Base-by-base conservation (phyloP, 495 filamentous ascomycete species). In the Aspergillus egyptiacus region DNA sequence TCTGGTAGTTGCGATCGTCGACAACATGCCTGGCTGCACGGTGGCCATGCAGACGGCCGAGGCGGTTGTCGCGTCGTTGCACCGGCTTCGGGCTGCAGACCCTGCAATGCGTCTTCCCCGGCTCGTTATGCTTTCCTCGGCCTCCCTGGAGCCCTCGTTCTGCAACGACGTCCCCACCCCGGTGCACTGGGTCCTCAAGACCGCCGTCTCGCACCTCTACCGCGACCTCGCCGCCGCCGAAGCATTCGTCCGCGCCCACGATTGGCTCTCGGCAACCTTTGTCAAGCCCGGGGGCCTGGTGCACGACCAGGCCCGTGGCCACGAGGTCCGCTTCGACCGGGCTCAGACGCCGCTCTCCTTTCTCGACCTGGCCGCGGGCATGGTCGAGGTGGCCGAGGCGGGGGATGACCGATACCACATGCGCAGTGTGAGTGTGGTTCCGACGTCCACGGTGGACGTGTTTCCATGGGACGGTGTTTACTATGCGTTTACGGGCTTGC, bases 1-100 rank as follows among this genome's bases (percentile, higher is more conserved):
- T 40, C 37, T 40, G 37, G 37, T 38, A 38, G 35, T 38, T 19
- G 35, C 35, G 7, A 38, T 38, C 23, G 35, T 38, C 18, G 35
- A 38, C 35, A 38, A 38, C 11, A 38, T 38, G 35, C 35, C 35
- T 13, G 35, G 35, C 18, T 38, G 35, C 19, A 38, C 17, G 17
- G 17, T 38, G 3, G 35, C 35, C 11, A 20, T 38, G 35, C 35
- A 38, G 11, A 23, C 35, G 1, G 35, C 35, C n/a, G 18, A 38
- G 18, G 17, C 35, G 2, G 35, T 38, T 11, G 35, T 38, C 9
- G 35, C 17, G 1, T 38, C 35, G 2, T 10, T 38, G 18, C 17
- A n/a, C n/a, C 35, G 35, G 2, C 35, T 38, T 1, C 35, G n/a
- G 8, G 7, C 20, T 11, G 19, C 17, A 23, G 3, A 5, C 6